Conservation (phyloP, 2,329 filamentous ascomycete genomes). For the Reticulascus tulasneorum region DNA sequence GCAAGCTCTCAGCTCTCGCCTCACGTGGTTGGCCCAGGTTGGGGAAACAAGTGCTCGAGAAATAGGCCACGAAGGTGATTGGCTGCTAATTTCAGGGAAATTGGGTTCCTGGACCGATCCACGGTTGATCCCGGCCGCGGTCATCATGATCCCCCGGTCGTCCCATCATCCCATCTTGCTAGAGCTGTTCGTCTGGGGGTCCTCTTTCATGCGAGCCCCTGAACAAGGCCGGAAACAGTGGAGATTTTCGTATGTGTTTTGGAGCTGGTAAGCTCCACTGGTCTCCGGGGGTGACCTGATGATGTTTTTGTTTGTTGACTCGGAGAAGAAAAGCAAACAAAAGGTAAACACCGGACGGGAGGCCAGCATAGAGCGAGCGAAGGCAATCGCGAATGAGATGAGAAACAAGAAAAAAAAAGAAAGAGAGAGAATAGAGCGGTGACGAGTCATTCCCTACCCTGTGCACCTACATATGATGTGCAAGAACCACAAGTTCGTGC, state of each 20-base stretch:
- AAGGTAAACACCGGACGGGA: conserved; percentile 8
- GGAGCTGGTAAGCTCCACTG: conserved; percentile 8
- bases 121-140: conserved; percentile 12
- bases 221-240: conserved; percentile 9
- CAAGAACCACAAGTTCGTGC: too few relatives aligned
- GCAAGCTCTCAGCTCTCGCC: too few relatives aligned
- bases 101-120: conserved; percentile 17
- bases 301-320: conserved; percentile 14
- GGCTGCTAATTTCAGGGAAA: conserved; percentile 23
- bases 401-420: too few relatives aligned
- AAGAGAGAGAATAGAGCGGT: too few relatives aligned
- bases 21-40: neutral
- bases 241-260: too few relatives aligned
- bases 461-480: too few relatives aligned
- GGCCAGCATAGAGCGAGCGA: too few relatives aligned
- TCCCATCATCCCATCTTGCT: neutral
- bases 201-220: conserved; percentile 13
- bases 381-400: too few relatives aligned
- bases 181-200: neutral
- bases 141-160: conserved; percentile 1
- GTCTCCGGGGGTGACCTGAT: conserved; percentile 11
- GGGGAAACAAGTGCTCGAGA: neutral
- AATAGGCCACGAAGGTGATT: conserved; percentile 12
- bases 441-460: too few relatives aligned
- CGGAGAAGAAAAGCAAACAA: conserved; percentile 10